Conservation (phyloP, 441 rosid species). For the Jatropha multifida region DNA sequence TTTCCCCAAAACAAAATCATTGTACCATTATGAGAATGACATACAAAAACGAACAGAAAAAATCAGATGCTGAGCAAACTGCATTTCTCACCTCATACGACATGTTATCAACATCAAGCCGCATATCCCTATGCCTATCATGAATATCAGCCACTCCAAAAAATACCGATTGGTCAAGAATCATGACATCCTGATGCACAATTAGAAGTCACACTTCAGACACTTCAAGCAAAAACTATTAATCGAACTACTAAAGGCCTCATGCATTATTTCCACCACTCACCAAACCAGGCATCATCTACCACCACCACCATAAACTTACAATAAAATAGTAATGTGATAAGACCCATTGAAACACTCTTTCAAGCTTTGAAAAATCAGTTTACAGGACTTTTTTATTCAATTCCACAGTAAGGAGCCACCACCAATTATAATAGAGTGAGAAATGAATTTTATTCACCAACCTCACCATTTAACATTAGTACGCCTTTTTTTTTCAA, state of each 20-base stretch:
- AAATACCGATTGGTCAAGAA: constrained; percentile 67
- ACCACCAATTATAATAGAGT: not conserved
- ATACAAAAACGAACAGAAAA: not conserved
- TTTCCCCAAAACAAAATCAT: not conserved
- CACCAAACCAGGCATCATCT: not conserved
- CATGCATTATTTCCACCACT: not conserved
- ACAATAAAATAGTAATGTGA: no score
- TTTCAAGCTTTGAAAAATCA: not conserved
- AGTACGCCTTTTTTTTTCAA: not conserved
- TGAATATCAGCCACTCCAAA: constrained; percentile 61
- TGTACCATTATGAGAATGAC: not conserved
- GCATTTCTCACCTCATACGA: constrained; percentile 67
- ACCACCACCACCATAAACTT: not conserved
- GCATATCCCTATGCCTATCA: constrained; percentile 93
- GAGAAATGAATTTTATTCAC: not conserved
- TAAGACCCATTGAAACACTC: not conserved
- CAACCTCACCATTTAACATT: constrained; percentile 8
- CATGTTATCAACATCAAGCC: constrained; percentile 98
- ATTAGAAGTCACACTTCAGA: constrained; percentile 16
- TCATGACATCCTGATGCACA: constrained; percentile 70
- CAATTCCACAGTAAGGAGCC: not conserved
- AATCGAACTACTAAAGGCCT: no score
- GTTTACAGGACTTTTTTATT: not conserved
- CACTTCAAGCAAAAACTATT: not conserved
- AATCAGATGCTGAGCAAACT: not conserved